Conservation (phyloP, 192 early-diverging fungal species). For the Backusella morwellensis region DNA sequence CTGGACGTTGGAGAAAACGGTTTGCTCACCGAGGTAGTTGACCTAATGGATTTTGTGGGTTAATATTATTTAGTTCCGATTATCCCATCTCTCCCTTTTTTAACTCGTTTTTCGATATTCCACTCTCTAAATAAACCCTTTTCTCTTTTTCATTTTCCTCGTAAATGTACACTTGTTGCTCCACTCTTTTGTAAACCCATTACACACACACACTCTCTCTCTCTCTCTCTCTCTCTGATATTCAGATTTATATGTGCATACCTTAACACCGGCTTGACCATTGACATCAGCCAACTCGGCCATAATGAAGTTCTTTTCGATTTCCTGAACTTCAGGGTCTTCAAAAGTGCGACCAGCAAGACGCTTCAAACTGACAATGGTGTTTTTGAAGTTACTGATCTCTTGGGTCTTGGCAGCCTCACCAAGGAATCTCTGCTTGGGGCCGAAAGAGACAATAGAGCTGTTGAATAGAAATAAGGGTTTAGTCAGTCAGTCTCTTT, state of each 20-base stretch:
- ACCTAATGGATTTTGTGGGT: slow-evolving; percentile 46
- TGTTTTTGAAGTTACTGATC: slow-evolving; percentile 98
- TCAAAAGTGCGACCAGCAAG: slow-evolving; percentile 81
- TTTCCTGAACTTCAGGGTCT: slow-evolving; percentile 80
- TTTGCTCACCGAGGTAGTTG: slow-evolving; percentile 74
- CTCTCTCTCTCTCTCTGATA: neutral
- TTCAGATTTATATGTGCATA: slow-evolving; percentile 14
- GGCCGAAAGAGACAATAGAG: slow-evolving; percentile 90
- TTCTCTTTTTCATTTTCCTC: too few relatives aligned
- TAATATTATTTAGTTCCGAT: neutral
- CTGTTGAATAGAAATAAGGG: slow-evolving; percentile 32
- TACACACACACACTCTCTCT: neutral
- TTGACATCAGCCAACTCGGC: slow-evolving; percentile 75
- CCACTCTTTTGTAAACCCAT: neutral
- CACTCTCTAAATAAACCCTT: neutral
- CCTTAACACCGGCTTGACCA: slow-evolving; percentile 83
- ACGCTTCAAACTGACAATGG: slow-evolving; percentile 87
- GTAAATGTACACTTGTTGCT: neutral
- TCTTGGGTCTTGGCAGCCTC: slow-evolving; percentile 95
- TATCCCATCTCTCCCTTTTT: neutral
- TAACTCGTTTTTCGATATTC: neutral
- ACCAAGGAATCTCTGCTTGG: slow-evolving; percentile 93
- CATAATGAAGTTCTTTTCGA: slow-evolving; percentile 84
- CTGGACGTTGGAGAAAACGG: slow-evolving; percentile 84
- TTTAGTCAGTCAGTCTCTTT: neutral